phyloP scores from a whole-genome alignment of 441 rosid species.

The Gossypium armourianum region DNA sequence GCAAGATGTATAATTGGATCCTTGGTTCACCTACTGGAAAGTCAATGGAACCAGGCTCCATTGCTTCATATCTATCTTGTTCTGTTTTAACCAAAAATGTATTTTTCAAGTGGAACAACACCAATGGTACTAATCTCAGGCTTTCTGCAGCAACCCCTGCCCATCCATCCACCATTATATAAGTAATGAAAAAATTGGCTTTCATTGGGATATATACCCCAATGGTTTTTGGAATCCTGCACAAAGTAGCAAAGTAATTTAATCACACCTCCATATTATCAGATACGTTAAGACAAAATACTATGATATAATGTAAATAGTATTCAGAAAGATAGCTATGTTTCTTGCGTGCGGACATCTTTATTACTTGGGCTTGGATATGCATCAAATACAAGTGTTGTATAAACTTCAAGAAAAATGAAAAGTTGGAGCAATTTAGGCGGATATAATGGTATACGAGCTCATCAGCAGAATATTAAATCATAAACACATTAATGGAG shows the following conservation, averaged over 20 bases:
- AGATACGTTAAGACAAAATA: background rate
- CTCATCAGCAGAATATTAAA: no score
- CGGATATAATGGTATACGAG: no score
- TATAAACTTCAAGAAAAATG: no score
- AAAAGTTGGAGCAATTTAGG: no score
- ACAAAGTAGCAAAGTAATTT: background rate
- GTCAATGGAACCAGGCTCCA: slow-evolving; percentile 48
- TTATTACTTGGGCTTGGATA: background rate
- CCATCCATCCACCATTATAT: slow-evolving; percentile 67
- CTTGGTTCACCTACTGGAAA: slow-evolving; percentile 49
- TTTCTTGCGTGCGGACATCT: background rate
- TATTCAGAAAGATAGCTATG: background rate
- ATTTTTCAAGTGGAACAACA: slow-evolving; percentile 48
- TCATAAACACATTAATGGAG: no score
- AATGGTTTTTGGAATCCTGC: slow-evolving; percentile 46
- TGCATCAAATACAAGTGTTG: no score
- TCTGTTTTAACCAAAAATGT: slow-evolving; percentile 55
- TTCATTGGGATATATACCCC: slow-evolving; percentile 57
- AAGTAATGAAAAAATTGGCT: slow-evolving; percentile 60
- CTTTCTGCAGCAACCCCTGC: slow-evolving; percentile 57
- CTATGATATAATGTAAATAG: background rate
- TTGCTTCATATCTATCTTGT: slow-evolving; percentile 48
- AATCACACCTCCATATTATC: background rate
- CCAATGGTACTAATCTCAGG: slow-evolving; percentile 44
- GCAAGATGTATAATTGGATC: slow-evolving; percentile 50